Evolutionary conservation across 2,329 filamentous ascomycete species (phyloP).

Genomic region (Triangularia setosa): DNA sequence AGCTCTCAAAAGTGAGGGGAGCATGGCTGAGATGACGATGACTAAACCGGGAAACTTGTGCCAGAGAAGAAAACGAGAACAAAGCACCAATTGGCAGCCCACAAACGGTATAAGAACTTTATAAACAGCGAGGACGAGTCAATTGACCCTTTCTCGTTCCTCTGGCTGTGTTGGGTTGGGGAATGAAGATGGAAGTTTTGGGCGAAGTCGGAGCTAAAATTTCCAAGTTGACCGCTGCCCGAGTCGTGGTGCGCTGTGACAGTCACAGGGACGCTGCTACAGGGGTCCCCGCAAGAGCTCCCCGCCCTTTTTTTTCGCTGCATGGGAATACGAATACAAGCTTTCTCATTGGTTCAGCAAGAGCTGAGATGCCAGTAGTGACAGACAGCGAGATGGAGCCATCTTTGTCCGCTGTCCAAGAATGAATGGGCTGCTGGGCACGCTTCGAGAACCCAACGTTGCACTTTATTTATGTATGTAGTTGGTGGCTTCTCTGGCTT

Average conservation of each 20-base stretch:
- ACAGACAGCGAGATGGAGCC: conserved; percentile 1
- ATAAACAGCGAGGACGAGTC: conserved; percentile 7
- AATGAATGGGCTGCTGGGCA: not conserved
- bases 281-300: conserved; percentile 26
- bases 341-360: conserved; percentile 26
- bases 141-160: conserved; percentile 19
- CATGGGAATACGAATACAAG: conserved; percentile 30
- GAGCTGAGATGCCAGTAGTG: not conserved
- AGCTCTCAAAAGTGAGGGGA: conserved; percentile 25
- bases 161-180: conserved; percentile 1
- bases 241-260: conserved; percentile 8
- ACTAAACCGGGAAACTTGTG: conserved; percentile 2
- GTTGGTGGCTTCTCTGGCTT: not conserved
- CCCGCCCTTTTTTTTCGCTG: conserved; percentile 13
- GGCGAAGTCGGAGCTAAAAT: conserved; percentile 33
- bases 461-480: not conserved
- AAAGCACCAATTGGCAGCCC: conserved; percentile 17
- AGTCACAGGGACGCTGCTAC: conserved; percentile 27
- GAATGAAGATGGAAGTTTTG: conserved; percentile 23
- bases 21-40: conserved; percentile 19
- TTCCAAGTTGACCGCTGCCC: conserved; percentile 16
- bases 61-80: conserved; percentile 2
- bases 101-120: not conserved
- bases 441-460: not conserved
- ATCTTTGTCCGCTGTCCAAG: conserved; percentile 1